Base-by-base conservation (phyloP, 164 flowering plant species). In the Malania oleifera region DNA sequence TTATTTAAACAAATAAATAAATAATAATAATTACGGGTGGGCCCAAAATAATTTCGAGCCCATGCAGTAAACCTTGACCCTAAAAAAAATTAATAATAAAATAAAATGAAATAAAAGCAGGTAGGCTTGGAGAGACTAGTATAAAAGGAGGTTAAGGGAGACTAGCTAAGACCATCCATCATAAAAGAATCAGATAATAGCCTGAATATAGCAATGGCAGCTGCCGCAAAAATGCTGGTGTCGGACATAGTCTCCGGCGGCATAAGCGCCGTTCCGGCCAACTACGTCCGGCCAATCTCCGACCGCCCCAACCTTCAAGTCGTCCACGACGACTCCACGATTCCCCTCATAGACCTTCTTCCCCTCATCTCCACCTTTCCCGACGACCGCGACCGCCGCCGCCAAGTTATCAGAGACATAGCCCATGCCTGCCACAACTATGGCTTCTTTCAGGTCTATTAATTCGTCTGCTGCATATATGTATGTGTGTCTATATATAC, bases 361-460 rank as follows among this genome's bases (percentile, higher is more conserved):
- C n/a, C n/a, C n/a, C n/a, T n/a, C n/a, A n/a, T n/a, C n/a, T n/a
- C n/a, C n/a, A n/a, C n/a, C n/a, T n/a, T n/a, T n/a, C n/a, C n/a
- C n/a, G n/a, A 61, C 2, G 75, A 40, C 9, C 80, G 78, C 43
- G 6, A 56, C 5, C 78, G 79, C 52, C 79, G 63, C 23, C 41
- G 77, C 3, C 25, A 63, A 6, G n/a, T 78, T 0, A 38, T 84
- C 53, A 15, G 51, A 7, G 65, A 75, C 60, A 74, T 82, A 22
- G 73, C 71, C 19, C 55, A 27, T 4, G 87, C 90, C 3, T 84
- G 87, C 65, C 38, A 60, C 47, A 11, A 48, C 1, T 63, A 78
- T 54, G 90, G 90, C 25, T 84, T 84, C 73, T 82, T 84, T 64
- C 82, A 69, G 76, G 39, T 57, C 1, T 25, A n/a, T 50, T 23